Base-by-base conservation (phyloP, 306 rosid genomes). In the Casuarina equisetifolia region DNA sequence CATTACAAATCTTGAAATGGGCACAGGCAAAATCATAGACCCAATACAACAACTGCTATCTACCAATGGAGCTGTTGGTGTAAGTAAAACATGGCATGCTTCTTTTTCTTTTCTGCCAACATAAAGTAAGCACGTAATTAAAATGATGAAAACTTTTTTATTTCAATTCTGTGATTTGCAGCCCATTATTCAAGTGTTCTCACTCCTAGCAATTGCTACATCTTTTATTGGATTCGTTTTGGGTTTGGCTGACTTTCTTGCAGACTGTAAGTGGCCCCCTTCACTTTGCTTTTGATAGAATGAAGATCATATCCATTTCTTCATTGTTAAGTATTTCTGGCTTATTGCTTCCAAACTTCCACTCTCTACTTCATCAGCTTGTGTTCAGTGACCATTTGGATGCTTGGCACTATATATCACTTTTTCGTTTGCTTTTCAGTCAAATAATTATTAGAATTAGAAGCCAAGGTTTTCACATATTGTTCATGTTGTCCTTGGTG, bases 211-310 rank as follows among this genome's bases (percentile, higher is more conserved):
- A 46, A 87, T 90, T 61, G 87, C 88, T 44, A 90, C 97, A 69
- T 92, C 97, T 3, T 90, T 80, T 87, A 92, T 90, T 19, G 97
- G 97, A 82, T 92, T 92, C 73, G 89, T 87, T 78, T 80, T 92
- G 86, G 97, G 97, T 35, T 86, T 90, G 81, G 51, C 93, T 3
- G 92, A 90, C 81, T 93, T 87, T 79, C 91, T 91, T 80, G 80
- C 91, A 20, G 98, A 91, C 77, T 78, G 96, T 91, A 85, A 85
- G 97, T 89, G 64, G 69, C 45, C 36, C 54, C 76, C 72, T 72
- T 58, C 46, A 59, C 42, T 8, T 72, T 39, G 63, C 74, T 73
- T 69, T 70, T 52, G 25, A 69, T 36, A 52, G 43, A 77, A 36
- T 0, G 9, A 66, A 66, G 50, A 40, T 66, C 71, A 66, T 66